These are phyloP conservation scores for Funneliformis mosseae DNA, from an alignment of 192 early-diverging fungal genomes.

Conservation along the genomic window DNA sequence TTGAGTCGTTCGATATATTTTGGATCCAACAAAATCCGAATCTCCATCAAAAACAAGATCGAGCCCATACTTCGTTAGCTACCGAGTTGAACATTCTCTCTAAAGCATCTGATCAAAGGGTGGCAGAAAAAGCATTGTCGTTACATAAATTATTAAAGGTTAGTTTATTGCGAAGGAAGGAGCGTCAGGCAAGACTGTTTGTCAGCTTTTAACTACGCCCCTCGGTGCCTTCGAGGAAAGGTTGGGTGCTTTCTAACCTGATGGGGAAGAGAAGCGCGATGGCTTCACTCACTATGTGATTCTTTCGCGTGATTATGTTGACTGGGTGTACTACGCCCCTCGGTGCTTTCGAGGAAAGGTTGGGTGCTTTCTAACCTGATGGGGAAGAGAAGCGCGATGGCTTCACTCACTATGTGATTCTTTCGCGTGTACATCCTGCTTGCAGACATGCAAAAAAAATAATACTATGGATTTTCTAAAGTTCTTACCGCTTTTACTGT, in stretches of 20 bases:
- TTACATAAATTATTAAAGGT: conserved; percentile 34
- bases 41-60: not conserved
- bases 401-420: conserved; percentile 27
- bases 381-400: conserved; percentile 33
- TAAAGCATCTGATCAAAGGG: conserved; percentile 27
- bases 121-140: conserved; percentile 23
- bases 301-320: conserved; percentile 20
- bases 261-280: conserved; percentile 33
- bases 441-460: conserved; percentile 5
- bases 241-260: conserved; percentile 33
- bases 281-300: conserved; percentile 30
- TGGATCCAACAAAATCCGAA: conserved; percentile 27
- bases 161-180: conserved; percentile 29
- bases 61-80: conserved; percentile 18
- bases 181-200: conserved; percentile 20
- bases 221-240: conserved; percentile 26
- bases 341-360: conserved; percentile 32
- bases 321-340: too few species aligned
- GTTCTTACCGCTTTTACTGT: conserved; percentile 12
- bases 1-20: conserved; percentile 26
- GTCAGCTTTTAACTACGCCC: conserved; percentile 24
- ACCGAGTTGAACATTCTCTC: conserved; percentile 13
- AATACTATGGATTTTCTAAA: conserved; percentile 1
- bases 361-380: conserved; percentile 33
- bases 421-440: conserved; percentile 4